Evolutionary conservation across 352 stramenopile species (phyloP).

Genomic region (Phytophthora colocasiae): DNA sequence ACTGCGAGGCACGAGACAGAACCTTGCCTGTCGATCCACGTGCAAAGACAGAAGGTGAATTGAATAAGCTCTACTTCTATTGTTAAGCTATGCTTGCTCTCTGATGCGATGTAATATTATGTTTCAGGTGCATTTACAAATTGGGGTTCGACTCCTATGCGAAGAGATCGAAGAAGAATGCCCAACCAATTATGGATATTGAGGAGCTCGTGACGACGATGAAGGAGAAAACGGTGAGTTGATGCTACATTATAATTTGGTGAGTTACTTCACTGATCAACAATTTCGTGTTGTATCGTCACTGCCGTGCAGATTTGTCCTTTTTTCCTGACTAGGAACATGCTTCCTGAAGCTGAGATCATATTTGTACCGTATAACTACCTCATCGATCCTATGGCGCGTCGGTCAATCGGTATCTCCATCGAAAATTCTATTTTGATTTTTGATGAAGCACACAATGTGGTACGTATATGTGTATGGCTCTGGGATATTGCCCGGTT

Average conservation of each 20-base stretch:
- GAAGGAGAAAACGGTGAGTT: constrained; percentile 73
- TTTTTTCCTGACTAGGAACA: constrained; percentile 96
- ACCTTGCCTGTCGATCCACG: constrained; percentile 86
- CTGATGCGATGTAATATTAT: neutral
- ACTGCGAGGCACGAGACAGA: constrained; percentile 86
- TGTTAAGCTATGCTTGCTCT: neutral
- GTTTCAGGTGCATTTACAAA: constrained; percentile 76
- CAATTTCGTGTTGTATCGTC: neutral
- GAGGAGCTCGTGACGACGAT: constrained; percentile 96
- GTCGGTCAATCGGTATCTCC: constrained; percentile 93
- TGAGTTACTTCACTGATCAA: constrained; percentile 32
- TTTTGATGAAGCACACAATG: constrained; percentile 99
- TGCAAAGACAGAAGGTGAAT: constrained; percentile 89
- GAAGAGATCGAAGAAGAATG: constrained; percentile 54
- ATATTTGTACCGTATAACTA: constrained; percentile 99
- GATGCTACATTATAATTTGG: neutral
- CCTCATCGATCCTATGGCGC: constrained; percentile 95
- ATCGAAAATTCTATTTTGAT: constrained; percentile 98
- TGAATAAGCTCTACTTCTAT: no score
- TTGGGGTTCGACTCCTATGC: constrained; percentile 74
- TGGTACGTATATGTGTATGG: constrained; percentile 69
- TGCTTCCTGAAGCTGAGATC: constrained; percentile 94
- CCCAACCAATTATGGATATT: constrained; percentile 96
- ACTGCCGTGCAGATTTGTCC: constrained; percentile 90
- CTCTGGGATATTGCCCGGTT: no score